Evolutionary conservation across 306 rosid genomes (phyloP).

Genomic region (Ochetophila trinervis): DNA sequence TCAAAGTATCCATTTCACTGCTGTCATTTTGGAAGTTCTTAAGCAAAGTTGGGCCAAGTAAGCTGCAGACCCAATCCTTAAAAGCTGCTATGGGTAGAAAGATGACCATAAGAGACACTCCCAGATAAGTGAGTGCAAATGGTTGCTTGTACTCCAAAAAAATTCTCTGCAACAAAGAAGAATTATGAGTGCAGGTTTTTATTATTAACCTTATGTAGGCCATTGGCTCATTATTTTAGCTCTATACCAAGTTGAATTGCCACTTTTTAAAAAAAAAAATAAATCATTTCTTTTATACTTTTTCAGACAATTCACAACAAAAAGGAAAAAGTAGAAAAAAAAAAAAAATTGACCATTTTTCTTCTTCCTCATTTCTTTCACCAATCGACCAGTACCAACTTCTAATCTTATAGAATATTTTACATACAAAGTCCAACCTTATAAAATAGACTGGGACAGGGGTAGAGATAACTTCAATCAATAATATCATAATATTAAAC

Average conservation of each 20-base stretch:
- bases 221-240: too few relatives aligned
- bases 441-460: too few relatives aligned
- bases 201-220: too few relatives aligned
- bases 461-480: too few relatives aligned
- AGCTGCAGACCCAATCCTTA: constrained; percentile 43
- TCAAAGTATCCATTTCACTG: constrained; percentile 15
- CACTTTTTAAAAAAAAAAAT: too few relatives aligned
- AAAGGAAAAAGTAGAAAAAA: background rate
- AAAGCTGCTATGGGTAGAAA: constrained; percentile 54
- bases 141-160: constrained; percentile 64
- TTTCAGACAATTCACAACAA: background rate
- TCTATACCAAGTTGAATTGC: too few relatives aligned
- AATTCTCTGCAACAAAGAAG: constrained; percentile 57
- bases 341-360: background rate
- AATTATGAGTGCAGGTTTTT: background rate
- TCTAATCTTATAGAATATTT: too few relatives aligned
- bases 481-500: too few relatives aligned
- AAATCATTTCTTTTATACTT: too few relatives aligned
- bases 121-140: constrained; percentile 65
- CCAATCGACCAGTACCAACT: too few relatives aligned
- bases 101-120: constrained; percentile 58
- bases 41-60: constrained; percentile 14
- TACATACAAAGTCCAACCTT: too few relatives aligned
- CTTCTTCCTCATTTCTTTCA: too few relatives aligned
- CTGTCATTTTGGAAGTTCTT: constrained; percentile 23